Percentiles rank a stretch among this genome's conserved stretches.
phyloP scores from a whole-genome alignment of 805 yeast genomes.

The Schwanniomyces yamadae region DNA sequence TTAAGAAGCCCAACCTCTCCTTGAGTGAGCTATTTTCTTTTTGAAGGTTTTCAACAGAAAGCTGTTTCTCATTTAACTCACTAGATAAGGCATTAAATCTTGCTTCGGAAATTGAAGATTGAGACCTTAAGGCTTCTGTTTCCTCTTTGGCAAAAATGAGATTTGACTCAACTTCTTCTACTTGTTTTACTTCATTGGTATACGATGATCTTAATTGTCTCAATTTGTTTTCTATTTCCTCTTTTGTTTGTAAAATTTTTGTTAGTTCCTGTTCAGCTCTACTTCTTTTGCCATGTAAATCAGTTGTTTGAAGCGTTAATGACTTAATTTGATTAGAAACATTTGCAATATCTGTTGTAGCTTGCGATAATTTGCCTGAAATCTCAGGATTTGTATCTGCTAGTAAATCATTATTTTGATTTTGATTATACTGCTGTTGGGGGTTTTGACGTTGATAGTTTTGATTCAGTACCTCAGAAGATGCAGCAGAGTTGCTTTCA shows the following conservation, averaged over 20 bases:
- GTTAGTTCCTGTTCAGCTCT: conserved; percentile 76
- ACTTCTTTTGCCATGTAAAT: conserved; percentile 64
- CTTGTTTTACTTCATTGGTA: conserved; percentile 75
- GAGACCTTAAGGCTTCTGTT: conserved; percentile 66
- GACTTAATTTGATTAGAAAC: conserved; percentile 82
- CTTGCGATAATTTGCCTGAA: conserved; percentile 67
- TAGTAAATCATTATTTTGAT: conserved; percentile 46
- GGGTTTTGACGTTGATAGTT: conserved; percentile 1
- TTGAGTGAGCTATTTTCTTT: conserved; percentile 62
- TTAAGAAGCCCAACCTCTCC: conserved; percentile 64
- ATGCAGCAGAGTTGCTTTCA: conserved; percentile 13
- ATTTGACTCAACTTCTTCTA: conserved; percentile 65
- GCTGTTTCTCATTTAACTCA: conserved; percentile 59
- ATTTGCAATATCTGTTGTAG: conserved; percentile 84
- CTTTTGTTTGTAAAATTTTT: conserved; percentile 63
- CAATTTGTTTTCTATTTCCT: conserved; percentile 72
- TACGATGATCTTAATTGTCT: conserved; percentile 64
- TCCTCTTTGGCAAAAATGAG: conserved; percentile 63
- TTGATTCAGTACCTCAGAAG: conserved; percentile 6
- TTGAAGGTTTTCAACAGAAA: conserved; percentile 64
- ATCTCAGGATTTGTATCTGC: conserved; percentile 56
- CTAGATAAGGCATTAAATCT: conserved; percentile 68
- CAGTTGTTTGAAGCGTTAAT: conserved; percentile 69
- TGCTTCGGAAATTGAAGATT: conserved; percentile 75
- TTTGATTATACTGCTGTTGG: neutral